Evolutionary conservation across 768 basidiomycete species (phyloP).

Genomic region (Mycena haematopus): DNA sequence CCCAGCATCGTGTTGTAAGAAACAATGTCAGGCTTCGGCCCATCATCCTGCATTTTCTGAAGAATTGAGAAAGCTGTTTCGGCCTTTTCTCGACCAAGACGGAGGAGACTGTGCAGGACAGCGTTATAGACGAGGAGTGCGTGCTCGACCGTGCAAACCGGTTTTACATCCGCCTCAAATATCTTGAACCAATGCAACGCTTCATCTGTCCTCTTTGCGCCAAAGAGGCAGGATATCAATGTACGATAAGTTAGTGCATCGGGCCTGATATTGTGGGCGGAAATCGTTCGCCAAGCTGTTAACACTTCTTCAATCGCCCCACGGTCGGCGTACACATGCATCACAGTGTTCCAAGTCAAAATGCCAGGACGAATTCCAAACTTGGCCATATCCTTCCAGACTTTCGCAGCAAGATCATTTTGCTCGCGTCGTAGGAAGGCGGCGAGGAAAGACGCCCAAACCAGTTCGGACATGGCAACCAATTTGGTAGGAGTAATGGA

Average conservation of each 20-base stretch:
- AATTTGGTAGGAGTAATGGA: constrained; percentile 44
- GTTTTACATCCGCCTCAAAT: constrained; percentile 49
- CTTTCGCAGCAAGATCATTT: constrained; percentile 59
- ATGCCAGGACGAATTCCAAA: constrained; percentile 58
- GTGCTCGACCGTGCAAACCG: constrained; percentile 33
- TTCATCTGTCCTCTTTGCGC: constrained; percentile 54
- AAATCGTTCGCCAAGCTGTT: constrained; percentile 70
- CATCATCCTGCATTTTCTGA: constrained; percentile 49
- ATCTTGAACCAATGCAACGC: constrained; percentile 58
- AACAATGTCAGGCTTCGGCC: constrained; percentile 72
- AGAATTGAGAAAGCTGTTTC: constrained; percentile 46
- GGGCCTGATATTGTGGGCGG: constrained; percentile 58
- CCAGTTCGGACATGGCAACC: constrained; percentile 59
- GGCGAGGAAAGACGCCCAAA: constrained; percentile 71
- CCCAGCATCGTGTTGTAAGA: constrained; percentile 84
- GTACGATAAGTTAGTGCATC: constrained; percentile 72
- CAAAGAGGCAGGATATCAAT: constrained; percentile 67
- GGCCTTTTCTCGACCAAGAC: constrained; percentile 44
- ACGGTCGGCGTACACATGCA: constrained; percentile 65
- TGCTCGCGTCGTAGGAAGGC: constrained; percentile 65
- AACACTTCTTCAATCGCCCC: constrained; percentile 60
- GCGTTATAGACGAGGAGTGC: constrained; percentile 69
- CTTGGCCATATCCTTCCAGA: constrained; percentile 73
- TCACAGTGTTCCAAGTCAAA: constrained; percentile 73
- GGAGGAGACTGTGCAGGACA: constrained; percentile 72